These are phyloP conservation scores for Coniochaeta pulveracea DNA, from an alignment of 2,329 filamentous ascomycete species.

Conservation along the genomic window DNA sequence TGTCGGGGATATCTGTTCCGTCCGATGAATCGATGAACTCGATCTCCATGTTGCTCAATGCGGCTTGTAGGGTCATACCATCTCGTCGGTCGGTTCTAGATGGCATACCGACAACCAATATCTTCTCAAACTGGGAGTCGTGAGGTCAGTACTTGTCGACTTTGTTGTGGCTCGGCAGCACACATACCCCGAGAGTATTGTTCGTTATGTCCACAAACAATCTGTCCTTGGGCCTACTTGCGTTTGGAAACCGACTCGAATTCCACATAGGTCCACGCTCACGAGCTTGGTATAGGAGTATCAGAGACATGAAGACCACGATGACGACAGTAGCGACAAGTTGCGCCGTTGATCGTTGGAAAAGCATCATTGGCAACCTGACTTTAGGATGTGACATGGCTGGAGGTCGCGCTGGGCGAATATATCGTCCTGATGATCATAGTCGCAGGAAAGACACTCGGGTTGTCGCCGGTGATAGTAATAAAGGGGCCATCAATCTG, in stretches of 20 bases:
- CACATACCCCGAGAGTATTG: not conserved
- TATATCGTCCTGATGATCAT: no score
- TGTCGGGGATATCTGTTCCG: conserved; percentile 22
- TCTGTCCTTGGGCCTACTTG: not conserved
- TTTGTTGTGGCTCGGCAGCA: not conserved
- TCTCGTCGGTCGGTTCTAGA: conserved; percentile 35
- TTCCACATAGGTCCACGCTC: not conserved
- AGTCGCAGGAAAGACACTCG: no score
- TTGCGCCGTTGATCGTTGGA: not conserved
- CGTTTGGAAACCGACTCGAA: not conserved
- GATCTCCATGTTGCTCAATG: conserved; percentile 28
- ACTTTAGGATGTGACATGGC: no score
- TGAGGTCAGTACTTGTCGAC: not conserved
- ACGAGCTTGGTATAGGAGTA: not conserved
- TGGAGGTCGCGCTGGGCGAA: no score
- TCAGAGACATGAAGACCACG: not conserved
- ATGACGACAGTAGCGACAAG: not conserved
- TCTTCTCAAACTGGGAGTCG: conserved; percentile 30
- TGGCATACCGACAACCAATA: conserved; percentile 37
- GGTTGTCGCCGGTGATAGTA: no score
- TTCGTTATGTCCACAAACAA: not conserved
- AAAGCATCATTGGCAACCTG: not conserved
- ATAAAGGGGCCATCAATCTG: no score
- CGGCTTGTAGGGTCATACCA: conserved; percentile 29
- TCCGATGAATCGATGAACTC: conserved; percentile 32